Percentiles rank a stretch among this genome's conserved stretches.
These are phyloP conservation scores for Fusarium coicis DNA, from an alignment of 2,329 filamentous ascomycete species.

Conservation along the genomic window DNA sequence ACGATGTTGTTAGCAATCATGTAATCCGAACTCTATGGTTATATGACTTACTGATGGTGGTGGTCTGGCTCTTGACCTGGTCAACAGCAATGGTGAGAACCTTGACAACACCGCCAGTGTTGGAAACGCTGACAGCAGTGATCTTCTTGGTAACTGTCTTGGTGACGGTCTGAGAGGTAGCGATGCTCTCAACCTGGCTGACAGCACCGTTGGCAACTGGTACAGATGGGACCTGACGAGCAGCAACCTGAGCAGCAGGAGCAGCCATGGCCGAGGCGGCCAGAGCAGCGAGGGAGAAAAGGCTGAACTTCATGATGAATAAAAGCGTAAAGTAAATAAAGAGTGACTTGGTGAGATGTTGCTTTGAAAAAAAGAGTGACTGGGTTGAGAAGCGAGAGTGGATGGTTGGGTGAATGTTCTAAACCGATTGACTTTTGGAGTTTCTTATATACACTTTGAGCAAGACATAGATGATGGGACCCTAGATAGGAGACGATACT, in stretches of 20 bases:
- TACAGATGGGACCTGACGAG: neutral
- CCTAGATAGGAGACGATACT: slow-evolving; percentile 5
- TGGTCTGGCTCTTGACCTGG: slow-evolving; percentile 11
- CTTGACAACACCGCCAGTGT: slow-evolving; percentile 21
- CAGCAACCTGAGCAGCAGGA: neutral
- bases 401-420: neutral
- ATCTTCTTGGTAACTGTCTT: slow-evolving; percentile 30
- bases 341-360: slow-evolving; percentile 28
- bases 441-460: slow-evolving; percentile 6
- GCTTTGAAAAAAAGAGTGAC: slow-evolving; percentile 14
- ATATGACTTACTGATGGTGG: slow-evolving; percentile 15
- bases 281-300: slow-evolving; percentile 17
- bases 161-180: slow-evolving; percentile 7
- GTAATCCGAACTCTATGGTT: rapidly evolving
- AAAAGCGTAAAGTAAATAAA: slow-evolving; percentile 3
- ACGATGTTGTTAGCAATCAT: neutral
- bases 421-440: neutral
- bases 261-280: slow-evolving; percentile 15
- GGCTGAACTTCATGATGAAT: slow-evolving; percentile 26
- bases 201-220: neutral
- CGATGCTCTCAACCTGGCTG: neutral
- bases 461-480: neutral
- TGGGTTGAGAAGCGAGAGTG: slow-evolving; percentile 7
- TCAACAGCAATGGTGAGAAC: slow-evolving; percentile 19
- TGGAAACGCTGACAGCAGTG: neutral